A percentile compares a stretch with the other conserved stretches of the same genome.
phyloP scores from a whole-genome alignment of 331 rosid genomes.

The Rhamnella rubrinervis region DNA sequence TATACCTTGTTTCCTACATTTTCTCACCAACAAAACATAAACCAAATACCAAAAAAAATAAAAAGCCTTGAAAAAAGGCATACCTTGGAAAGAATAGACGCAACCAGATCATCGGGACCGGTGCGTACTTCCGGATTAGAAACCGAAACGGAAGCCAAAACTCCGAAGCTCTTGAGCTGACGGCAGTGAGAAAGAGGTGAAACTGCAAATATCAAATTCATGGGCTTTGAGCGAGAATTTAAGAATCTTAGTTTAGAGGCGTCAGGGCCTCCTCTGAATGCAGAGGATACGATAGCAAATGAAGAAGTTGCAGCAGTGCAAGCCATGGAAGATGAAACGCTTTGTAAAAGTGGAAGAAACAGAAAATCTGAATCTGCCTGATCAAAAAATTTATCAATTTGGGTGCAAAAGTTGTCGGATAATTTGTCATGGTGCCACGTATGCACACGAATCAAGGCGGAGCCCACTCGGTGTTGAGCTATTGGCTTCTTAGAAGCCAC shows the following conservation, averaged over 20 bases:
- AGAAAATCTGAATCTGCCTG: neutral
- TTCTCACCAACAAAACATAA: constrained; percentile 8
- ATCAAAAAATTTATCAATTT: no score
- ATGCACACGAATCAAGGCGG: constrained; percentile 31
- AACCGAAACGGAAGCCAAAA: constrained; percentile 58
- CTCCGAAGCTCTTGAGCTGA: constrained; percentile 20
- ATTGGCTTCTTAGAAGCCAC: constrained; percentile 42
- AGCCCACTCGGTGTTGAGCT: constrained; percentile 7
- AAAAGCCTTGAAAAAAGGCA: neutral
- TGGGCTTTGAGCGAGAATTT: constrained; percentile 17
- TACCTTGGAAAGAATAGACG: constrained; percentile 78
- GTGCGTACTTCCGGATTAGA: constrained; percentile 50
- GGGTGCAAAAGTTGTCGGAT: neutral
- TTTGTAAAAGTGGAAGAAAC: neutral
- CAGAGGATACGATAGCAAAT: constrained; percentile 28
- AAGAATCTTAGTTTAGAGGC: constrained; percentile 20
- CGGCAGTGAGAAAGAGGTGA: constrained; percentile 16
- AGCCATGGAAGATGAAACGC: constrained; percentile 42
- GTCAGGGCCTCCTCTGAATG: constrained; percentile 25
- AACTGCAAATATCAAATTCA: neutral
- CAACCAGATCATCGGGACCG: constrained; percentile 62
- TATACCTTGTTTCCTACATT: neutral
- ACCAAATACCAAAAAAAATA: neutral
- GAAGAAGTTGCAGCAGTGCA: constrained; percentile 51
- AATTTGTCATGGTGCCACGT: constrained; percentile 31